A percentile compares a stretch with the other conserved stretches of the same genome.
Conservation (phyloP, 2,329 filamentous ascomycete species). For the Zymoseptoria brevis region DNA sequence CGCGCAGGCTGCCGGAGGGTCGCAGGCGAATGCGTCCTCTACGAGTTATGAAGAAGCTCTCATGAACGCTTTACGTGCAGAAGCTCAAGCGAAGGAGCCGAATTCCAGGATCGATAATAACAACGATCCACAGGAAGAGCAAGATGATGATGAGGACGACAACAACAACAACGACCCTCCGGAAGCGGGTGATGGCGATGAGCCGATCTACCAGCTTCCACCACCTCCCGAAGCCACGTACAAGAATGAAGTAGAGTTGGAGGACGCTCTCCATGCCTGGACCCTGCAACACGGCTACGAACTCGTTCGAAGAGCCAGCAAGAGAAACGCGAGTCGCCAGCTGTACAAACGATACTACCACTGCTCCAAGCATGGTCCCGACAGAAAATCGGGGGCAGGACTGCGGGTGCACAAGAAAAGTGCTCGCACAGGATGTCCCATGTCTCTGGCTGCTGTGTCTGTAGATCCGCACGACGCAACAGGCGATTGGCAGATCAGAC, state of each 20-base stretch:
- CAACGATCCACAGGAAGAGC: slow-evolving; percentile 8
- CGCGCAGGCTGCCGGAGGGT: background rate
- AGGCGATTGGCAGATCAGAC: slow-evolving; percentile 28
- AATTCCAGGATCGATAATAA: slow-evolving; percentile 2
- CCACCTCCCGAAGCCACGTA: slow-evolving; percentile 27
- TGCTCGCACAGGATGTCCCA: slow-evolving; percentile 26
- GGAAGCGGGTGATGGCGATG: slow-evolving; percentile 12
- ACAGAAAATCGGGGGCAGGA: slow-evolving; percentile 3
- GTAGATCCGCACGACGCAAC: slow-evolving; percentile 24
- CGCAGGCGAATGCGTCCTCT: background rate
- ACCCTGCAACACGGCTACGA: slow-evolving; percentile 29
- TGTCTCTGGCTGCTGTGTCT: slow-evolving; percentile 27
- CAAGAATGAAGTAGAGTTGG: slow-evolving; percentile 20
- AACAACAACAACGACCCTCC: slow-evolving; percentile 15
- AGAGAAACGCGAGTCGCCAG: slow-evolving; percentile 27
- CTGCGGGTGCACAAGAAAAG: slow-evolving; percentile 23
- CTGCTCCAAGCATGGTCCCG: slow-evolving; percentile 27
- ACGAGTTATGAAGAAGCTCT: slow-evolving; percentile 18
- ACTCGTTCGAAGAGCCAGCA: slow-evolving; percentile 26
- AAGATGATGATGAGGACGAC: slow-evolving; percentile 21
- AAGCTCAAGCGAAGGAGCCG: slow-evolving; percentile 5
- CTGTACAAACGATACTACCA: slow-evolving; percentile 31
- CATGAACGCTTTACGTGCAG: slow-evolving; percentile 19
- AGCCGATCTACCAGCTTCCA: slow-evolving; percentile 26
- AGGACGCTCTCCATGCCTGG: slow-evolving; percentile 28